phyloP scores from a whole-genome alignment of 2,329 filamentous ascomycete species.

The Teratosphaeria viscida region DNA sequence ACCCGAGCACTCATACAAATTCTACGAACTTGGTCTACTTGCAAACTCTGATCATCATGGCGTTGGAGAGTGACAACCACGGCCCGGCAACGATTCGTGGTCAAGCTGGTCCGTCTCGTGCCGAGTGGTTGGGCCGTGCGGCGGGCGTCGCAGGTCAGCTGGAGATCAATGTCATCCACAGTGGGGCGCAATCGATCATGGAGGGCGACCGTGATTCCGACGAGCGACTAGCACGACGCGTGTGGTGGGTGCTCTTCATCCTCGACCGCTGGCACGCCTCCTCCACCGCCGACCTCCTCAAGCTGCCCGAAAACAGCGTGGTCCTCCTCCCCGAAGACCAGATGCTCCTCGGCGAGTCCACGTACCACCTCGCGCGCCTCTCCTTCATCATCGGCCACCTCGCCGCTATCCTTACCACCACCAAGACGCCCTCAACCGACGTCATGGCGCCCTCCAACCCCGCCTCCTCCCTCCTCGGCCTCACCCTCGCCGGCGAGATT shows the following conservation, averaged over 20 bases:
- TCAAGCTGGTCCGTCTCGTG: slow-evolving; percentile 37
- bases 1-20: slow-evolving; percentile 29
- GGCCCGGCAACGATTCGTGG: slow-evolving; percentile 38
- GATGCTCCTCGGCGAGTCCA: slow-evolving; percentile 49
- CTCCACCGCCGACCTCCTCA: slow-evolving; percentile 51
- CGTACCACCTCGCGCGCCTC: slow-evolving; percentile 57
- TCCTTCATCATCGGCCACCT: slow-evolving; percentile 48
- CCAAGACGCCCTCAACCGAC: slow-evolving; percentile 34
- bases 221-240: slow-evolving; percentile 50
- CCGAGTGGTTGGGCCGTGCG: slow-evolving; percentile 52
- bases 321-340: slow-evolving; percentile 51
- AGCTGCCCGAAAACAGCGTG: slow-evolving; percentile 53
- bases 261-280: slow-evolving; percentile 65
- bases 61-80: slow-evolving; percentile 53
- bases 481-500: slow-evolving; percentile 46
- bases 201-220: slow-evolving; percentile 49
- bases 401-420: slow-evolving; percentile 36
- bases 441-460: slow-evolving; percentile 34
- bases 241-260: slow-evolving; percentile 63
- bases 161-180: slow-evolving; percentile 46
- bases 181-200: slow-evolving; percentile 23
- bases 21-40: slow-evolving; percentile 46
- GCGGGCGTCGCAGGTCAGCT: slow-evolving; percentile 56
- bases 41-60: slow-evolving; percentile 56
- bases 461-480: slow-evolving; percentile 36